phyloP scores from a whole-genome alignment of 192 early-diverging fungal species.

The Dimargaris cristalligena region DNA sequence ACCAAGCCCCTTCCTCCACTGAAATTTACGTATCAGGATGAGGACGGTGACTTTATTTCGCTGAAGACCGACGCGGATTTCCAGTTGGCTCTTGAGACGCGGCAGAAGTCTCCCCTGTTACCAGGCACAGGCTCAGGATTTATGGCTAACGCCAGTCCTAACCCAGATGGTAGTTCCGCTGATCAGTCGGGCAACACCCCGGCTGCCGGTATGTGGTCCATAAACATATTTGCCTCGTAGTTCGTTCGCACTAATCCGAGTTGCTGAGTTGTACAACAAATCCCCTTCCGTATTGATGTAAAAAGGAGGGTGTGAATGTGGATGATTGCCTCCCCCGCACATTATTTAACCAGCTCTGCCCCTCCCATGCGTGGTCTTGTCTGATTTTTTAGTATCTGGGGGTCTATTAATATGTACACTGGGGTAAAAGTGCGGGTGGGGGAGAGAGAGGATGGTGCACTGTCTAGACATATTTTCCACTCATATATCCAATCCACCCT shows the following conservation, averaged over 20 bases:
- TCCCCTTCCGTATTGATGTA: no score
- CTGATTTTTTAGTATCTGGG: no score
- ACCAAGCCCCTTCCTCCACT: slow-evolving; percentile 17
- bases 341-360: no score
- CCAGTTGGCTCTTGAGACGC: slow-evolving; percentile 71
- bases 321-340: no score
- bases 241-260: neutral
- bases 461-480: no score
- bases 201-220: neutral
- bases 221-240: neutral
- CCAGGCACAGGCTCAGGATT: neutral
- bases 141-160: slow-evolving; percentile 10
- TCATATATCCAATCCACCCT: no score
- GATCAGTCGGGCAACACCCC: neutral
- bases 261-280: no score
- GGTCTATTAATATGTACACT: no score
- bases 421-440: no score
- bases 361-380: no score
- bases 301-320: no score
- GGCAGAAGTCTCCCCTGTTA: slow-evolving; percentile 3
- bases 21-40: slow-evolving; percentile 78
- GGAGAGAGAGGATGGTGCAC: no score
- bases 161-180: neutral
- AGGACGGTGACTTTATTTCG: slow-evolving; percentile 79
- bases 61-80: slow-evolving; percentile 85